These are phyloP conservation scores for Closterium sp. DNA, from an alignment of 139 green algal genomes.

Conservation along the genomic window DNA sequence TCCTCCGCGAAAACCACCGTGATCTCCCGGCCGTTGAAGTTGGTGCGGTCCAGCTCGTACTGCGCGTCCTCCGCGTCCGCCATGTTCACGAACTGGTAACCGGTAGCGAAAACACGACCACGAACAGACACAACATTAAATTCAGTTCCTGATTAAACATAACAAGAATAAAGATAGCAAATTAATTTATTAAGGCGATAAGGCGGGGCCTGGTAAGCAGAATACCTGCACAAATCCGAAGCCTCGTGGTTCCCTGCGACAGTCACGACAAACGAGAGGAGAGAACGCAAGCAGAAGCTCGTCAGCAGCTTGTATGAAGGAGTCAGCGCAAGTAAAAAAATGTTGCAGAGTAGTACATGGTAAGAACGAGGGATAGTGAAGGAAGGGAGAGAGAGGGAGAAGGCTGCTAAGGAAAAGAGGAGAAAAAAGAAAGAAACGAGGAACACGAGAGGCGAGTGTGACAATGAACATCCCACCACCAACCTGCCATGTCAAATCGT, in stretches of 20 bases:
- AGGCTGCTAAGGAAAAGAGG: background rate
- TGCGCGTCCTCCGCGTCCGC: conserved; percentile 47
- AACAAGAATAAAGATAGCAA: background rate
- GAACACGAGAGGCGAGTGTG: background rate
- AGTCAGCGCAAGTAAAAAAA: no score
- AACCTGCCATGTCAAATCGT: background rate
- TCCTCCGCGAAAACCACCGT: conserved; percentile 56
- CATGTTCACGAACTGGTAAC: conserved; percentile 35
- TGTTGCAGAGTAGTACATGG: no score
- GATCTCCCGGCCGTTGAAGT: conserved; percentile 45
- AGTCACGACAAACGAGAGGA: background rate
- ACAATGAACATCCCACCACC: no score
- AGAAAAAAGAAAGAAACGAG: background rate
- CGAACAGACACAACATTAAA: background rate
- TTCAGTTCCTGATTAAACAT: background rate
- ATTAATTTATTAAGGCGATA: background rate
- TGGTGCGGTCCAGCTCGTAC: conserved; percentile 38
- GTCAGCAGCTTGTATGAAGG: background rate
- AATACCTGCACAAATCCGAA: conserved; percentile 51
- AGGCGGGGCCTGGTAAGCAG: background rate
- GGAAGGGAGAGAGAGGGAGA: background rate
- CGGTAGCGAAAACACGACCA: background rate
- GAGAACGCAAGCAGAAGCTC: background rate
- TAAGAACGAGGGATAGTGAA: no score
- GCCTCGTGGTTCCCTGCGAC: conserved; percentile 44